phyloP scores from a whole-genome alignment of 495 filamentous ascomycete species.

The Aspergillus indologenus region DNA sequence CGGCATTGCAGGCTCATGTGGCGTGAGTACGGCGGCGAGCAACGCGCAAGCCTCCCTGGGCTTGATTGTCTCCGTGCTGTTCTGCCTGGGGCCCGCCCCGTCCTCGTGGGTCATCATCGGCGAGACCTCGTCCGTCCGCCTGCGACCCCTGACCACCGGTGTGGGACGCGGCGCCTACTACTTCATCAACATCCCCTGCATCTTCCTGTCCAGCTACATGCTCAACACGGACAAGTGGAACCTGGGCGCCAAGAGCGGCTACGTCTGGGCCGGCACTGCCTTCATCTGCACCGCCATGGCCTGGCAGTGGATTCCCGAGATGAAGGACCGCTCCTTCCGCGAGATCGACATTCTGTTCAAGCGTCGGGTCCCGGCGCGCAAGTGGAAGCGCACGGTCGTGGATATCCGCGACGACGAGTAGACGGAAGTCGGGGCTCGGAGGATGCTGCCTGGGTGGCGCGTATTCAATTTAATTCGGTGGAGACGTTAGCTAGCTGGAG shows the following conservation, averaged over 20 bases:
- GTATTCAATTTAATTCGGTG: too few relatives aligned
- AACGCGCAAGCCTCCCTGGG: conserved; percentile 58
- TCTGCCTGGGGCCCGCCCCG: conserved; percentile 71
- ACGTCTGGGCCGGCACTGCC: conserved; percentile 73
- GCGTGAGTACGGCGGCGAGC: conserved; percentile 34
- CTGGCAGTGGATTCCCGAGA: conserved; percentile 56
- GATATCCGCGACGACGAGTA: conserved; percentile 55
- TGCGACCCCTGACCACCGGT: conserved; percentile 72
- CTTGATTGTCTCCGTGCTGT: conserved; percentile 42
- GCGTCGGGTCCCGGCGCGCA: conserved; percentile 51
- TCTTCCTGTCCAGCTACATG: conserved; percentile 52
- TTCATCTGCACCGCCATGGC: conserved; percentile 61
- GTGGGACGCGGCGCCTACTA: conserved; percentile 69
- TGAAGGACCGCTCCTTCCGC: conserved; percentile 50
- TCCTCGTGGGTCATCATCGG: conserved; percentile 73
- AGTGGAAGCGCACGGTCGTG: conserved; percentile 50
- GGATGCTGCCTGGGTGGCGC: too few relatives aligned
- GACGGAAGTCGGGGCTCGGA: conserved; percentile 8
- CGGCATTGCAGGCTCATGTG: conserved; percentile 64
- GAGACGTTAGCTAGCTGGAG: too few relatives aligned
- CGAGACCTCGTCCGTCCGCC: conserved; percentile 67
- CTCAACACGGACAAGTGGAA: conserved; percentile 68
- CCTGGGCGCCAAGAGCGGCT: conserved; percentile 69
- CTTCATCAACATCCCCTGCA: conserved; percentile 63
- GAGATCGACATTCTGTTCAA: conserved; percentile 55